Conservation (phyloP, 2,329 filamentous ascomycete species). For the Diplodia intermedia region DNA sequence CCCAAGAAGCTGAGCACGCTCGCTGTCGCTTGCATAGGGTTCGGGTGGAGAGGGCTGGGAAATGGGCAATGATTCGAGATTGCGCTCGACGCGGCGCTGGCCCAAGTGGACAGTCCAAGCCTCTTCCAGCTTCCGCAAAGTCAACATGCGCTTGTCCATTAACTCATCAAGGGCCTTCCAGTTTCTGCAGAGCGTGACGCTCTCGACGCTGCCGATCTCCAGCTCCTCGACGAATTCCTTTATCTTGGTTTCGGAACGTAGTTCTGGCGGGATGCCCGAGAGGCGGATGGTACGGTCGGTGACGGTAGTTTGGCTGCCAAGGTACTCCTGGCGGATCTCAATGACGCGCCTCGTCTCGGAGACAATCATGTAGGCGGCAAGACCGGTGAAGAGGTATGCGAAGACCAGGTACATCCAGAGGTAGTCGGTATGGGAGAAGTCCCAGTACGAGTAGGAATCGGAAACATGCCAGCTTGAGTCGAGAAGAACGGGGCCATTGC, state of each 20-base stretch:
- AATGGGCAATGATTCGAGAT: slow-evolving; percentile 58
- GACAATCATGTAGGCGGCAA: slow-evolving; percentile 84
- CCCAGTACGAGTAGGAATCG: slow-evolving; percentile 30
- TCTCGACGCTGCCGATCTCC: slow-evolving; percentile 87
- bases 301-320: slow-evolving; percentile 92
- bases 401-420: slow-evolving; percentile 96
- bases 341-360: slow-evolving; percentile 86
- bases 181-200: slow-evolving; percentile 82
- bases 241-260: slow-evolving; percentile 82
- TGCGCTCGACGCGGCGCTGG: slow-evolving; percentile 58
- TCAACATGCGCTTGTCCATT: slow-evolving; percentile 69
- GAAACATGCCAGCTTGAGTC: slow-evolving; percentile 2
- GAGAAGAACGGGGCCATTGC: not conserved
- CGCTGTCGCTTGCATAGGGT: slow-evolving; percentile 53
- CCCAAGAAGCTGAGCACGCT: slow-evolving; percentile 67
- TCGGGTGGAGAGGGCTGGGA: slow-evolving; percentile 54
- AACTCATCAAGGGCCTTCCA: slow-evolving; percentile 83
- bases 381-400: slow-evolving; percentile 85
- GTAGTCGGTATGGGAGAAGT: slow-evolving; percentile 62
- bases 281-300: slow-evolving; percentile 93
- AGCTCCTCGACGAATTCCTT: slow-evolving; percentile 86
- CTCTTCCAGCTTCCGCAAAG: slow-evolving; percentile 78
- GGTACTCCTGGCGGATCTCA: slow-evolving; percentile 83
- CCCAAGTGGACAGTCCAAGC: slow-evolving; percentile 81
- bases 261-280: slow-evolving; percentile 80